These are phyloP conservation scores for Nemania bipapillata DNA, from an alignment of 2,329 filamentous ascomycete species.

Conservation along the genomic window DNA sequence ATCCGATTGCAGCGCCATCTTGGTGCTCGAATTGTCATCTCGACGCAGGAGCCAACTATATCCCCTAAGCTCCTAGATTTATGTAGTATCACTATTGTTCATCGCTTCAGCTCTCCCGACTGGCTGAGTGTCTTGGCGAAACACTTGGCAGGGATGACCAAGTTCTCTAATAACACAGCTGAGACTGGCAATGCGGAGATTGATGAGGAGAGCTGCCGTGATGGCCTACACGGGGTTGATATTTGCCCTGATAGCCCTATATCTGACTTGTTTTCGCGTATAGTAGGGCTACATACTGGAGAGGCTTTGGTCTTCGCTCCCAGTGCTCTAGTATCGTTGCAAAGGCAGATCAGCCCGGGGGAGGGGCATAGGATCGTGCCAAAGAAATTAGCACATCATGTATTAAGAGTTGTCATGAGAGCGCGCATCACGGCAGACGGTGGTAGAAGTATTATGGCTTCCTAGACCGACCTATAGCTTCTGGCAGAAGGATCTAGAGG, in stretches of 20 bases:
- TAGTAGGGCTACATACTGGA: conserved; percentile 57
- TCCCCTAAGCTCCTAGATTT: conserved; percentile 75
- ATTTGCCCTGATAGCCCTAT: conserved; percentile 24
- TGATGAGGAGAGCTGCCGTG: background rate
- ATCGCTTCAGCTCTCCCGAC: conserved; percentile 35
- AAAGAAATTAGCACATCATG: conserved; percentile 52
- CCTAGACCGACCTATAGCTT: conserved; percentile 14
- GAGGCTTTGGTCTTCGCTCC: conserved; percentile 62
- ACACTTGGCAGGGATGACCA: conserved; percentile 33
- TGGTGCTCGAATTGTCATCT: conserved; percentile 73
- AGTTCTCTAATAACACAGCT: conserved; percentile 9
- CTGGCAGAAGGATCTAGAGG: too few relatives aligned
- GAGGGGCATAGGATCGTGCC: conserved; percentile 22
- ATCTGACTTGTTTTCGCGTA: conserved; percentile 55
- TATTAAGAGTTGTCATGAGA: conserved; percentile 57
- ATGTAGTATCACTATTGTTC: conserved; percentile 60
- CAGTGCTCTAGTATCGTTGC: conserved; percentile 54
- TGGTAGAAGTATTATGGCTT: conserved; percentile 59
- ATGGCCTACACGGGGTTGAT: conserved; percentile 12
- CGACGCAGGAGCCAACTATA: conserved; percentile 81
- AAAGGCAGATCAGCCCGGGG: conserved; percentile 32
- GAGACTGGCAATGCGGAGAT: background rate
- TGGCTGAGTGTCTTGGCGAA: conserved; percentile 32
- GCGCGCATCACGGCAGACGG: conserved; percentile 59
- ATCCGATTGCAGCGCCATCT: conserved; percentile 78